Evolutionary conservation across 441 rosid species (phyloP).

Genomic region (Syzygium malaccense): DNA sequence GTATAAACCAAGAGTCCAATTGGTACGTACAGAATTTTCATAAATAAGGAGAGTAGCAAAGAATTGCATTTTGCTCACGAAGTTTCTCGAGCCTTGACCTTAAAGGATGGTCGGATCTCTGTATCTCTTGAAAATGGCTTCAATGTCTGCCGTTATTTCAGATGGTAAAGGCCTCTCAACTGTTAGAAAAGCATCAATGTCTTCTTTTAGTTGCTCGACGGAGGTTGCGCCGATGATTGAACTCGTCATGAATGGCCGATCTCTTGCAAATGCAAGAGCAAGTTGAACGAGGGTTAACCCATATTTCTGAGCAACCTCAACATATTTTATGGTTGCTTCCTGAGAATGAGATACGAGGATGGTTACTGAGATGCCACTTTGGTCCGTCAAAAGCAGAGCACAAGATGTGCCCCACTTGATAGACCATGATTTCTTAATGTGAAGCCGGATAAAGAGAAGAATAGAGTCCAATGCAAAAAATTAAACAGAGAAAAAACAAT

Average conservation of each 20-base stretch:
- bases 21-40: background rate
- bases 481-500: background rate
- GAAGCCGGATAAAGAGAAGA: background rate
- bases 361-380: background rate
- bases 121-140: slow-evolving; percentile 52
- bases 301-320: slow-evolving; percentile 64
- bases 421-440: background rate
- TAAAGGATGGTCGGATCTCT: slow-evolving; percentile 55
- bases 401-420: background rate
- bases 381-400: background rate
- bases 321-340: slow-evolving; percentile 67
- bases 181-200: slow-evolving; percentile 61
- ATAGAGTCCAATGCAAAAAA: background rate
- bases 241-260: slow-evolving; percentile 77
- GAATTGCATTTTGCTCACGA: background rate
- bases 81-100: background rate
- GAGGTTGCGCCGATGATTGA: slow-evolving; percentile 86
- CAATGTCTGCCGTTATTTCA: slow-evolving; percentile 62
- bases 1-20: background rate
- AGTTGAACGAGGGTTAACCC: slow-evolving; percentile 70
- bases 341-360: slow-evolving; percentile 6
- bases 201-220: slow-evolving; percentile 69
- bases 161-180: slow-evolving; percentile 60
- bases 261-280: slow-evolving; percentile 74
- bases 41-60: background rate